A percentile compares a stretch with the other conserved stretches of the same genome.
Evolutionary conservation across 345 rosid species (phyloP).

Genomic region (Gossypium rotundifolium): DNA sequence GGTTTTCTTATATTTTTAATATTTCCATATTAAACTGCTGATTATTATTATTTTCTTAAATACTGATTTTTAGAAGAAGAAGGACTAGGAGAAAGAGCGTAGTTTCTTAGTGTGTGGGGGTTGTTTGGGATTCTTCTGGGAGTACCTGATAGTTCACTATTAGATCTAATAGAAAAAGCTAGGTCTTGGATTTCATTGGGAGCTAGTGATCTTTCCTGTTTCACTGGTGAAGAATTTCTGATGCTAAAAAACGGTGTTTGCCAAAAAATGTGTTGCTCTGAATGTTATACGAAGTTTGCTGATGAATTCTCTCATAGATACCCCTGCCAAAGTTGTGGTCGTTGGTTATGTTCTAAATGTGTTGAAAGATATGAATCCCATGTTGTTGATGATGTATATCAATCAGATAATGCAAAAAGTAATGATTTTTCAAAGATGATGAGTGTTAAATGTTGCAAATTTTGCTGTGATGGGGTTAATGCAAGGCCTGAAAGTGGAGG

Average conservation of each 20-base stretch:
- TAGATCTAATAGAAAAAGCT: conserved; percentile 66
- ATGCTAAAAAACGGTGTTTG: conserved; percentile 36
- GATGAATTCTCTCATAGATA: conserved; percentile 30
- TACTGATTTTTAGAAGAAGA: conserved; percentile 21
- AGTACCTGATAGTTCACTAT: conserved; percentile 58
- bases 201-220: conserved; percentile 43
- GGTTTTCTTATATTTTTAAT: conserved; percentile 18
- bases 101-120: conserved; percentile 15
- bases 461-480: conserved; percentile 52
- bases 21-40: conserved; percentile 16
- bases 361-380: conserved; percentile 19
- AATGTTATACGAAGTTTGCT: conserved; percentile 35
- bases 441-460: conserved; percentile 47
- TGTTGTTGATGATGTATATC: conserved; percentile 5
- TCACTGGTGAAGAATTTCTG: conserved; percentile 28
- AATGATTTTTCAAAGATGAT: conserved; percentile 14
- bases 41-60: conserved; percentile 9
- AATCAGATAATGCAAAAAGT: conserved; percentile 16
- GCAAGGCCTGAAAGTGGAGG: conserved; percentile 33
- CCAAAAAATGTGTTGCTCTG: conserved; percentile 37
- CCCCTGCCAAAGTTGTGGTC: conserved; percentile 60
- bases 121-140: conserved; percentile 52
- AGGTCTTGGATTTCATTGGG: conserved; percentile 72
- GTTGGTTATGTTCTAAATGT: conserved; percentile 52
- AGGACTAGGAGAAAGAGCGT: background rate